phyloP scores from a whole-genome alignment of 129 eudicot species.

The Flaveria trinervia region DNA sequence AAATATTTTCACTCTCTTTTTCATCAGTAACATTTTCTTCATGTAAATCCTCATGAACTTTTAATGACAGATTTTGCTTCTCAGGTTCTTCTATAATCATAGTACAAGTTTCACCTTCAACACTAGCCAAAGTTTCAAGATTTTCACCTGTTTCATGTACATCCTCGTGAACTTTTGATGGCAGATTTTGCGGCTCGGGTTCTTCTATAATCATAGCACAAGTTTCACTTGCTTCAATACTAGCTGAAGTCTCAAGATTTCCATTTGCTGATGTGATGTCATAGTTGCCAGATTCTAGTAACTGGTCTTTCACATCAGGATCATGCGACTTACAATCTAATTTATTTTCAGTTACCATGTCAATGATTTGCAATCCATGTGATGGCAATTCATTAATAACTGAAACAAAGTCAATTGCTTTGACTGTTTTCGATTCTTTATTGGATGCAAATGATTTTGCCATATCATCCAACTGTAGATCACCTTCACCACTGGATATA shows the following conservation, averaged over 20 bases:
- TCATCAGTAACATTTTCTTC: conserved; percentile 30
- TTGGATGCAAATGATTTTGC: conserved; percentile 62
- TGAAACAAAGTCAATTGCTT: conserved; percentile 58
- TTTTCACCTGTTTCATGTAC: conserved; percentile 16
- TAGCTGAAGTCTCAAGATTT: conserved; percentile 19
- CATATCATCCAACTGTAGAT: conserved; percentile 75
- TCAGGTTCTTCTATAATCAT: conserved; percentile 25
- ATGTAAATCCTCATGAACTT: conserved; percentile 1
- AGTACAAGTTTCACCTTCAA: conserved; percentile 16
- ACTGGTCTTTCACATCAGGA: conserved; percentile 22
- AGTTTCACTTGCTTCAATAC: conserved; percentile 22
- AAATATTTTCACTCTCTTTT: conserved; percentile 21
- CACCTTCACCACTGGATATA: conserved; percentile 91
- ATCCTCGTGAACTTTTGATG: conserved; percentile 2
- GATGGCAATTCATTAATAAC: conserved; percentile 54
- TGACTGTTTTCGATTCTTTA: conserved; percentile 42
- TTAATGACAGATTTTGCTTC: conserved; percentile 16
- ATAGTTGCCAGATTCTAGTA: conserved; percentile 25
- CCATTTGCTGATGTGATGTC: conserved; percentile 16
- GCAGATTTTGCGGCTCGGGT: conserved; percentile 24
- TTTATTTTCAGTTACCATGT: conserved; percentile 35
- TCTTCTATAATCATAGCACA: conserved; percentile 28
- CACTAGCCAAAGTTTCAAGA: conserved; percentile 22
- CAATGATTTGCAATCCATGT: conserved; percentile 59
- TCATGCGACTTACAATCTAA: conserved; percentile 30